Base-by-base conservation (phyloP, 139 green algal genomes). In the Chlamydomonas eustigma region DNA sequence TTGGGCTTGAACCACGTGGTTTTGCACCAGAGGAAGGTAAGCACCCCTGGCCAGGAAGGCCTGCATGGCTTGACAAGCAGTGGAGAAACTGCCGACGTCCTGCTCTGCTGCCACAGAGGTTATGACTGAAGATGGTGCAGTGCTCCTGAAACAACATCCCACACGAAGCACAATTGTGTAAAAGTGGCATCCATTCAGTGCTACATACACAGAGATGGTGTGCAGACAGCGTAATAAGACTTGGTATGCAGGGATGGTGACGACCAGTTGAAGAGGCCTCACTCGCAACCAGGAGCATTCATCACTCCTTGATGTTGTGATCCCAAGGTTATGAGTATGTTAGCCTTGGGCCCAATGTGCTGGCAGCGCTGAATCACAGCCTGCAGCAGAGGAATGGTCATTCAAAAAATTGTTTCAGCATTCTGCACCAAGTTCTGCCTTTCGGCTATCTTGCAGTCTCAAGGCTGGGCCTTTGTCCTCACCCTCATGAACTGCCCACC, bases 401-500 rank as follows among this genome's bases (percentile, higher is more conserved):
- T n/a, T n/a, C n/a, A n/a, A n/a, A n/a, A n/a, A n/a, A n/a, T n/a
- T n/a, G n/a, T n/a, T n/a, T n/a, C n/a, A n/a, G n/a, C n/a, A n/a
- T n/a, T n/a, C n/a, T n/a, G n/a, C n/a, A n/a, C n/a, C n/a, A n/a
- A n/a, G n/a, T n/a, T n/a, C n/a, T n/a, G n/a, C n/a, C n/a, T n/a
- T n/a, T n/a, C n/a, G n/a, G n/a, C n/a, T n/a, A n/a, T n/a, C n/a
- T n/a, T n/a, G n/a, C n/a, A n/a, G n/a, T n/a, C n/a, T n/a, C n/a
- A n/a, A n/a, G n/a, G n/a, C n/a, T n/a, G n/a, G n/a, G n/a, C n/a
- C 44, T 22, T 12, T 58, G 44, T 58, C 24, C 85, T 78, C 51
- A 91, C 86, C 73, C 93, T 75, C 79, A 97, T 65, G 84, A 97
- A 96, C 85, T 95, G 92, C 0, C 92, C 91, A 30, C 89, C 91